Percentiles rank a stretch among this genome's conserved stretches.
These are phyloP conservation scores for Ophiocordyceps camponoti-rufipedis DNA, from an alignment of 2,329 filamentous ascomycete genomes.

Conservation along the genomic window DNA sequence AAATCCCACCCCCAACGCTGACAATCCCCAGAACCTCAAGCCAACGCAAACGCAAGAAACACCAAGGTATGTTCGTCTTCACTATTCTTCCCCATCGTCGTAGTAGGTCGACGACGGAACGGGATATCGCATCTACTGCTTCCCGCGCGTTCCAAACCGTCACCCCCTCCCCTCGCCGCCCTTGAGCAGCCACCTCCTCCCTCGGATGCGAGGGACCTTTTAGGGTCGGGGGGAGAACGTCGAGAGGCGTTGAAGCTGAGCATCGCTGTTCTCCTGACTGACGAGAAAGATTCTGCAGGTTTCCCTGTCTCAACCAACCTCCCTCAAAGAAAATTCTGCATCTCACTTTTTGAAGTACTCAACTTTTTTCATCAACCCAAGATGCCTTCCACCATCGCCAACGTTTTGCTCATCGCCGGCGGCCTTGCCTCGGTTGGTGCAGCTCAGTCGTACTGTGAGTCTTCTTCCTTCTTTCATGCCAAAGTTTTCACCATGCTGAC, in stretches of 20 bases:
- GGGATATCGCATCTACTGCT: conserved; percentile 1
- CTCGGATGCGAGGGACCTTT: neutral
- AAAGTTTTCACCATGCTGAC: neutral
- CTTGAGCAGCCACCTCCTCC: neutral
- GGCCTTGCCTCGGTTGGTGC: neutral
- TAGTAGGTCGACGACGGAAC: neutral
- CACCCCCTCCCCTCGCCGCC: neutral
- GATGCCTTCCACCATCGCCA: neutral
- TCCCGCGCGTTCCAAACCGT: conserved; percentile 1
- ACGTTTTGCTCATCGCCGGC: neutral
- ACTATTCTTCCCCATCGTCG: neutral
- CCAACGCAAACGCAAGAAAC: too few species aligned
- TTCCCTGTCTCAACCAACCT: neutral
- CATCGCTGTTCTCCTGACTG: neutral
- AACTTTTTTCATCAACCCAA: neutral
- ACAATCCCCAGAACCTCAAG: too few species aligned
- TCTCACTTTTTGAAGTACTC: neutral
- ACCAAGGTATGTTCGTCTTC: too few species aligned
- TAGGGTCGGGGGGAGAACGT: neutral
- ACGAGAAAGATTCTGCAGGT: neutral
- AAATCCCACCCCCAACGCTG: too few species aligned
- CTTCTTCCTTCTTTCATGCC: neutral
- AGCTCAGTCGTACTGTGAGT: conserved; percentile 2
- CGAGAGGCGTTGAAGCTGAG: too few species aligned
- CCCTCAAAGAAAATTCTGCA: neutral